Percentiles rank a stretch among this genome's conserved stretches.
Evolutionary conservation across 164 flowering plant species (phyloP).

Genomic region (Vitis rupestris): DNA sequence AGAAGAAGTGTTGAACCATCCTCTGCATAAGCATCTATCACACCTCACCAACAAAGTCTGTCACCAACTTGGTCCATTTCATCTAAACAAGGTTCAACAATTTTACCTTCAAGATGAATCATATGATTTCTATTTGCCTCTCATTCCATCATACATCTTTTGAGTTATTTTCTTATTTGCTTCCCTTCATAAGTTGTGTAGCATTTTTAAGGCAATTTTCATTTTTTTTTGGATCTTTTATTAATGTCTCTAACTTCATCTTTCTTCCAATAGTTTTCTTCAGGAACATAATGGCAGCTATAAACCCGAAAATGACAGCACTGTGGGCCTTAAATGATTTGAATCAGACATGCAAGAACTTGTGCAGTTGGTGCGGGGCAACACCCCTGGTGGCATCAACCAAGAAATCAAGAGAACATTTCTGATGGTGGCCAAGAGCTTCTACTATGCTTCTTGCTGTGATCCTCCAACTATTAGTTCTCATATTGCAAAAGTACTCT

Average conservation of each 20-base stretch:
- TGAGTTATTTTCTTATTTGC: no score
- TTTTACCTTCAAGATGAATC: no score
- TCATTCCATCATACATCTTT: no score
- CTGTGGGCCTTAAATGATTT: constrained; percentile 15
- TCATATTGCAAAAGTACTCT: constrained; percentile 73
- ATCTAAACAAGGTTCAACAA: no score
- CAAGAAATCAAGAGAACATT: constrained; percentile 43
- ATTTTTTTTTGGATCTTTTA: no score
- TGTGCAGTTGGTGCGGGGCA: constrained; percentile 42
- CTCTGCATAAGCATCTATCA: constrained; percentile 24
- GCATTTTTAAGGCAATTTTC: no score
- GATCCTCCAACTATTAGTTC: constrained; percentile 34
- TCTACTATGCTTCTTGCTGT: constrained; percentile 60
- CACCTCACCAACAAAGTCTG: constrained; percentile 36
- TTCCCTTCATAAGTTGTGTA: no score
- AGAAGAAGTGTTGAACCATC: constrained; percentile 22
- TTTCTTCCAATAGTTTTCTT: no score
- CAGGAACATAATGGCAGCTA: constrained; percentile 12
- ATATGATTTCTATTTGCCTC: no score
- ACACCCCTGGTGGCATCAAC: constrained; percentile 34
- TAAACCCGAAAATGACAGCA: not conserved
- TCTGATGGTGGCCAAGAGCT: constrained; percentile 56
- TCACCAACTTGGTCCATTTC: constrained; percentile 16
- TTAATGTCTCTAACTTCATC: no score
- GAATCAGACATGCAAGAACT: constrained; percentile 71